A percentile compares a stretch with the other conserved stretches of the same genome.
Evolutionary conservation across 1,284 basidiomycete genomes (phyloP).

Genomic region (Apiotrichum laibachii): DNA sequence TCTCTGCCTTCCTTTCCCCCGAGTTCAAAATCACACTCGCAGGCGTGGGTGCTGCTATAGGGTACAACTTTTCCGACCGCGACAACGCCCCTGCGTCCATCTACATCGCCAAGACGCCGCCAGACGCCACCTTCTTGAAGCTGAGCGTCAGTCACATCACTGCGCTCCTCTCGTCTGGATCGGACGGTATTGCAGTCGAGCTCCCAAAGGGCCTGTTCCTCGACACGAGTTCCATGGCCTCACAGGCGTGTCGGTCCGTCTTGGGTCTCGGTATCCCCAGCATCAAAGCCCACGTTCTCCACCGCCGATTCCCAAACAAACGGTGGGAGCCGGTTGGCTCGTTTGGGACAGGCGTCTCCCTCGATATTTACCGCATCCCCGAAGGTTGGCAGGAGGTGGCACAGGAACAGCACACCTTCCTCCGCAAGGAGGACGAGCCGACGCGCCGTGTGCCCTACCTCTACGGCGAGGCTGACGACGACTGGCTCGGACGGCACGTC

Average conservation of each 20-base stretch:
- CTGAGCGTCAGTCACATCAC: slow-evolving; percentile 59
- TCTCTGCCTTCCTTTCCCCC: slow-evolving; percentile 62
- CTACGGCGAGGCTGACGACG: slow-evolving; percentile 48
- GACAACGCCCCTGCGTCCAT: slow-evolving; percentile 75
- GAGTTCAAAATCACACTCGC: slow-evolving; percentile 59
- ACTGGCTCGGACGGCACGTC: slow-evolving; percentile 22
- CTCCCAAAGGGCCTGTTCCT: slow-evolving; percentile 63
- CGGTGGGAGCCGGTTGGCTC: slow-evolving; percentile 69
- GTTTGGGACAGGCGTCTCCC: slow-evolving; percentile 57
- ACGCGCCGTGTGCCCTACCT: slow-evolving; percentile 66
- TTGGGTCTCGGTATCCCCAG: slow-evolving; percentile 29
- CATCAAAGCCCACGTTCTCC: slow-evolving; percentile 25
- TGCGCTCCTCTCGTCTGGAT: slow-evolving; percentile 57
- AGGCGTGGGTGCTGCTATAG: slow-evolving; percentile 61
- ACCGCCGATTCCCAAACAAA: slow-evolving; percentile 10
- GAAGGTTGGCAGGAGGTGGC: slow-evolving; percentile 59
- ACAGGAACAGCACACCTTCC: slow-evolving; percentile 62
- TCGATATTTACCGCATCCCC: slow-evolving; percentile 70
- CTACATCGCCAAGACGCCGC: slow-evolving; percentile 63
- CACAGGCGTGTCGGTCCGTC: slow-evolving; percentile 54
- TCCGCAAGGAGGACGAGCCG: slow-evolving; percentile 66
- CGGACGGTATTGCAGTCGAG: slow-evolving; percentile 59
- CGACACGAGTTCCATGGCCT: slow-evolving; percentile 70
- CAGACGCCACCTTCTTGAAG: slow-evolving; percentile 77
- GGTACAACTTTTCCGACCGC: slow-evolving; percentile 67